Base-by-base conservation (phyloP, 345 rosid species). In the Lepidium sativum region DNA sequence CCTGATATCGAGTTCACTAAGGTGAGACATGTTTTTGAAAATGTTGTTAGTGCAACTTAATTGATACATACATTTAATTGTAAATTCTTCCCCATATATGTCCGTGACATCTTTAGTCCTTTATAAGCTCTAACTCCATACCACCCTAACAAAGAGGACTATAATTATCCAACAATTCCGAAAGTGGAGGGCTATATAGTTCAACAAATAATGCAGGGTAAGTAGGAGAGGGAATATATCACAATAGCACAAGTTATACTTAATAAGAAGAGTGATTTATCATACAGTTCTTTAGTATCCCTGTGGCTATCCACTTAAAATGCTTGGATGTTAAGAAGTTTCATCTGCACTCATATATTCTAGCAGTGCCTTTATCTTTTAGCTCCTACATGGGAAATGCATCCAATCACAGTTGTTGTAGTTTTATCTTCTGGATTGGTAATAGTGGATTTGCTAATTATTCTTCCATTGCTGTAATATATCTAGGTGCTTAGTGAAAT, bases 1-100 rank as follows among this genome's bases (percentile, higher is more conserved):
- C 95, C 97, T 77, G 89, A 89, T 84, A 82, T 92, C 68, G 91
- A 92, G 72, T 92, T 92, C 83, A 92, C 92, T 68, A 75, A 84
- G 84, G 98, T 89, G 76, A 89, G 91, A 41, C 60, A 49, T 15
- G 43, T 56, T 29, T 55, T 48, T 29, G 10, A 33, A 18, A 54
- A 60, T n/a, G 25, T 55, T 45, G 35, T 43, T 61, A 70, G 17
- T 62, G 34, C 43, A 54, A 33, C 64, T 54, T 47, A 10, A 55
- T 63, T 61, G 55, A 52, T 37, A 18, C 21, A 61, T n/a, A n/a
- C 11, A 54, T 37, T 33, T 25, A 35, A 48, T n/a, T 42, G 10
- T 17, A 40, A 12, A 41, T 17, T 16, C 49, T 39, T 39, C 52
- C 54, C 11, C 39, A 50, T 38, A 8, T 32, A 44, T 41, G 33